Conservation (phyloP, 371 early-diverging fungal species). For the Amoeboaphelidium occidentale region DNA sequence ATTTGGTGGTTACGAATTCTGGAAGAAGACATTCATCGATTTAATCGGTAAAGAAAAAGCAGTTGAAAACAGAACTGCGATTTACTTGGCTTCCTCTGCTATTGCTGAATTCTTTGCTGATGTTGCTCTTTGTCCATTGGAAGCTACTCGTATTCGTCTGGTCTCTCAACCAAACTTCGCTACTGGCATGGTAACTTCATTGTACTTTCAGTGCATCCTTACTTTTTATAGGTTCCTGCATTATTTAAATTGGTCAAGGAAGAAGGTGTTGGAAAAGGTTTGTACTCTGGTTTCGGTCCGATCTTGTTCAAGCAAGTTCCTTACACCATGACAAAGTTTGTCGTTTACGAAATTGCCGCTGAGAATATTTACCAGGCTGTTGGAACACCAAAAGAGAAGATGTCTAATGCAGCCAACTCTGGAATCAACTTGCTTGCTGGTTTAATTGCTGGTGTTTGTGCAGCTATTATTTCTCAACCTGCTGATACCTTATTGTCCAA, state of each 20-base stretch:
- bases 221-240: too few relatives aligned
- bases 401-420: slow-evolving; percentile 19
- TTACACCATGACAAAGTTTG: slow-evolving; percentile 91
- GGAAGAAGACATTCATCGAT: slow-evolving; percentile 39
- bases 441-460: slow-evolving; percentile 28
- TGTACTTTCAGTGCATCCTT: not conserved
- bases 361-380: slow-evolving; percentile 21
- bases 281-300: slow-evolving; percentile 48
- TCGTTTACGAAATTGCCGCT: slow-evolving; percentile 26
- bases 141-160: slow-evolving; percentile 50
- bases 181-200: slow-evolving; percentile 29
- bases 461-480: slow-evolving; percentile 76
- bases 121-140: slow-evolving; percentile 34
- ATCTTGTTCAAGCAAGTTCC: slow-evolving; percentile 68
- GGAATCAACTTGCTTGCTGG: slow-evolving; percentile 21
- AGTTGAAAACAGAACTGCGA: slow-evolving; percentile 36
- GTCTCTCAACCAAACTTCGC: slow-evolving; percentile 47
- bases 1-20: slow-evolving; percentile 66
- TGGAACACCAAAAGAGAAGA: slow-evolving; percentile 24
- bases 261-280: slow-evolving; percentile 38
- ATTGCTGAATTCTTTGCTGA: slow-evolving; percentile 73
- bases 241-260: slow-evolving; percentile 31
- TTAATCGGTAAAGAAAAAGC: slow-evolving; percentile 45
- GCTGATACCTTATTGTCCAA: slow-evolving; percentile 83
- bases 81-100: slow-evolving; percentile 53